Evolutionary conservation across 2,329 filamentous ascomycete genomes (phyloP).

Genomic region (Diaporthe capsici): DNA sequence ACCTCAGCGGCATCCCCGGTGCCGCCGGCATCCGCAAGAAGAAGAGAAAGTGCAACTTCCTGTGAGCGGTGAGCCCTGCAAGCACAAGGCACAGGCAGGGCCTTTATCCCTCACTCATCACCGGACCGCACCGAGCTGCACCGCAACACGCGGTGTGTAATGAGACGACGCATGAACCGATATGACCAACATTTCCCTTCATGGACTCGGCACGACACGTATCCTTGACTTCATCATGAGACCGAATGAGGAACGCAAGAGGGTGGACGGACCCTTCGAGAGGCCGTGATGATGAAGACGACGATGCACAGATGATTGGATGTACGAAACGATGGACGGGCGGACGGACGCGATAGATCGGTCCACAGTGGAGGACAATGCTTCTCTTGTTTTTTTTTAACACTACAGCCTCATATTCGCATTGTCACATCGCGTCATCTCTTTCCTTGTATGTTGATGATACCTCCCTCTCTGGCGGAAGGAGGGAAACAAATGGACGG

Average conservation of each 20-base stretch:
- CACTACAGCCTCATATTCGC: constrained; percentile 29
- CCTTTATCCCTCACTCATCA: not conserved
- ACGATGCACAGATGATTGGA: constrained; percentile 23
- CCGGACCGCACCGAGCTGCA: constrained; percentile 4
- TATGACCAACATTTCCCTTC: constrained; percentile 35
- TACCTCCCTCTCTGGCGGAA: constrained; percentile 36
- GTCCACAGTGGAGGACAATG: constrained; percentile 22
- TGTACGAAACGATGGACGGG: constrained; percentile 17
- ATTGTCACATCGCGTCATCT: constrained; percentile 32
- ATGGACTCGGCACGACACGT: constrained; percentile 32
- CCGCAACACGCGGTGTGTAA: constrained; percentile 21
- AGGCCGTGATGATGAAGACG: constrained; percentile 23
- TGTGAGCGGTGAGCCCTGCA: constrained; percentile 64
- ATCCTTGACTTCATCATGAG: constrained; percentile 19
- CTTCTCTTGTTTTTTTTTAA: not conserved
- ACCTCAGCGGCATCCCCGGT: constrained; percentile 50
- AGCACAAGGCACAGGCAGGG: not conserved
- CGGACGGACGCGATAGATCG: not conserved
- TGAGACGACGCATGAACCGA: constrained; percentile 39
- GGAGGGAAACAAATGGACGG: constrained; percentile 23
- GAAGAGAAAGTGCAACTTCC: constrained; percentile 86
- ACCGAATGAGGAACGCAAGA: constrained; percentile 10
- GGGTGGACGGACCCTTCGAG: constrained; percentile 7
- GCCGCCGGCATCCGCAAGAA: constrained; percentile 72
- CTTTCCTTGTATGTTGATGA: constrained; percentile 39